Percentiles rank a stretch among this genome's conserved stretches.
Conservation (phyloP, 495 filamentous ascomycete species). For the Glarea lozoyensis region DNA sequence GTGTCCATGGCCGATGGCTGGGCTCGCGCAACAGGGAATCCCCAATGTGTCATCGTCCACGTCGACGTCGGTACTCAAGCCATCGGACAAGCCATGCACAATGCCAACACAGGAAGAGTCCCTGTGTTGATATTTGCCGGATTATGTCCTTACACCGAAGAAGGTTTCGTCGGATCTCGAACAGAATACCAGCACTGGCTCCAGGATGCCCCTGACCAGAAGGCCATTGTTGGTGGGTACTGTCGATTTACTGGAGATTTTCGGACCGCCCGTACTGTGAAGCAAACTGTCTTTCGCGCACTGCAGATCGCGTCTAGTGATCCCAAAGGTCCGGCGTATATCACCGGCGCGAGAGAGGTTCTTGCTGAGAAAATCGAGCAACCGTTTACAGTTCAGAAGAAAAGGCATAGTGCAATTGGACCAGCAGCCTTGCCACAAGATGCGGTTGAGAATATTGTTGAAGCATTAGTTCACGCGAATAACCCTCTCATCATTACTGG, state of each 20-base stretch:
- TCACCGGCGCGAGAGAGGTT: constrained; percentile 71
- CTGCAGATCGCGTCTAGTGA: constrained; percentile 73
- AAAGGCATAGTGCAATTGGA: constrained; percentile 60
- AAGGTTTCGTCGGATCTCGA: constrained; percentile 73
- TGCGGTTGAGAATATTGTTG: constrained; percentile 57
- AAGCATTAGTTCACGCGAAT: constrained; percentile 60
- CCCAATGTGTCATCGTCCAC: constrained; percentile 85
- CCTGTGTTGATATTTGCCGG: constrained; percentile 86
- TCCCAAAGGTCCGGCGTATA: constrained; percentile 77
- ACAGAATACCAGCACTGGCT: constrained; percentile 97
- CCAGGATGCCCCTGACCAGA: constrained; percentile 89
- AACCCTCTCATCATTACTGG: constrained; percentile 72
- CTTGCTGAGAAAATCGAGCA: constrained; percentile 84
- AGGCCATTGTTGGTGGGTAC: constrained; percentile 80
- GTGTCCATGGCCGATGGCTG: constrained; percentile 94
- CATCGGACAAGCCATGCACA: constrained; percentile 79
- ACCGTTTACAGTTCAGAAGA: constrained; percentile 64
- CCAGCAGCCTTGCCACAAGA: constrained; percentile 57
- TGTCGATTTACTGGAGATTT: constrained; percentile 82
- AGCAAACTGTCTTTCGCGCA: constrained; percentile 86
- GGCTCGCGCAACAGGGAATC: constrained; percentile 73
- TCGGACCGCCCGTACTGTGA: constrained; percentile 81
- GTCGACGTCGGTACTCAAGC: constrained; percentile 93
- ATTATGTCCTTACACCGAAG: constrained; percentile 74
- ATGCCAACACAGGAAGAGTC: constrained; percentile 71